phyloP scores from a whole-genome alignment of 2,329 filamentous ascomycete genomes.

The Alternaria metachromatica region DNA sequence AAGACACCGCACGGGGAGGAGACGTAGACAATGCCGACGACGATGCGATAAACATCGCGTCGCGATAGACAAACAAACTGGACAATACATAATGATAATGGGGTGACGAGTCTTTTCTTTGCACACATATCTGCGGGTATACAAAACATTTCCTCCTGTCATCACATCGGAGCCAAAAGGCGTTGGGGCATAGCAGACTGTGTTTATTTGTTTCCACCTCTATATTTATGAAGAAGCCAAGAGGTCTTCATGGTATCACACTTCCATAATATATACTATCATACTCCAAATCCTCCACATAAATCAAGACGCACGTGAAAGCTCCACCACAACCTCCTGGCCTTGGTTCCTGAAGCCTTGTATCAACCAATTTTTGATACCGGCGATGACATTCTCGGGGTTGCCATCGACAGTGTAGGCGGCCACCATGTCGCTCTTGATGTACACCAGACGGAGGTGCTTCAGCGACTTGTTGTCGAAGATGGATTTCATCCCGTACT shows the following conservation, averaged over 20 bases:
- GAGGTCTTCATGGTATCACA: background rate
- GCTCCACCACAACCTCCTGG: background rate
- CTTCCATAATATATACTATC: background rate
- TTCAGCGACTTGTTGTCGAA: constrained; percentile 73
- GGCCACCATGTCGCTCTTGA: constrained; percentile 63
- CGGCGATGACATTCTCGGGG: constrained; percentile 1
- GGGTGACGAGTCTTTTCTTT: background rate
- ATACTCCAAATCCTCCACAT: background rate
- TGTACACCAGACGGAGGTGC: constrained; percentile 77
- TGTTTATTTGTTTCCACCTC: background rate
- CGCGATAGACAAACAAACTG: background rate
- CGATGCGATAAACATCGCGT: background rate
- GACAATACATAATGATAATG: background rate
- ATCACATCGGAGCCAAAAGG: background rate
- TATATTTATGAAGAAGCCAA: background rate
- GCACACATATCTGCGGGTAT: background rate
- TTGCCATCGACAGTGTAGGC: constrained; percentile 65
- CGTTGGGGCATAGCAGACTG: background rate
- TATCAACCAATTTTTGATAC: constrained; percentile 3
- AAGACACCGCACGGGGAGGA: constrained; percentile 20
- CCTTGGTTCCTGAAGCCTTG: constrained; percentile 3
- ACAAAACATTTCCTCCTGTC: background rate
- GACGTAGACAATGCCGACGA: background rate
- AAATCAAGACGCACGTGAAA: background rate
- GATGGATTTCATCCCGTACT: constrained; percentile 75